A percentile compares a stretch with the other conserved stretches of the same genome.
These are phyloP conservation scores for Quercus dentata DNA, from an alignment of 306 rosid genomes.

Conservation along the genomic window DNA sequence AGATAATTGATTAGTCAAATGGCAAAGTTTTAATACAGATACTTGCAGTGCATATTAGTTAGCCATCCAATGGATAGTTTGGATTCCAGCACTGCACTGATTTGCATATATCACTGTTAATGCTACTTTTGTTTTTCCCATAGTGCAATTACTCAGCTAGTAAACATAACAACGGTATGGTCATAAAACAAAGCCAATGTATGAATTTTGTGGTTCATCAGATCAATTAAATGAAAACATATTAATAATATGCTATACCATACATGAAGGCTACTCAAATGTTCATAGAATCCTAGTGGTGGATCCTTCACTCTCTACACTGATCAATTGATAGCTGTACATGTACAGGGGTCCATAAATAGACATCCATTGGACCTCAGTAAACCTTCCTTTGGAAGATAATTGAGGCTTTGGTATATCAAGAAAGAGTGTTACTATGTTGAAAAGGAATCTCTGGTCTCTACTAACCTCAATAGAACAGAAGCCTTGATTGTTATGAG, in stretches of 20 bases:
- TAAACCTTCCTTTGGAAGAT: not conserved
- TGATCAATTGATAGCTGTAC: not conserved
- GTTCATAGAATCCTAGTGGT: not conserved
- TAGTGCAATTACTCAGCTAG: not conserved
- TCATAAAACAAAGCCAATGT: not conserved
- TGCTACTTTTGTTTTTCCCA: too few relatives aligned
- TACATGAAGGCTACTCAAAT: not conserved
- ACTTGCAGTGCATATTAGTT: too few relatives aligned
- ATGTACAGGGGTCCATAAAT: not conserved
- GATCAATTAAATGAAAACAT: not conserved
- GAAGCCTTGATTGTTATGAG: not conserved
- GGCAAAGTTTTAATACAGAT: too few relatives aligned
- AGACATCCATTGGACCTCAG: not conserved
- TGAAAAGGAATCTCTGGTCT: too few relatives aligned
- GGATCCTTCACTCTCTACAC: not conserved
- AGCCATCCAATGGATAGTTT: too few relatives aligned
- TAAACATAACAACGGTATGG: not conserved
- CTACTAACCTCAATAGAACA: not conserved
- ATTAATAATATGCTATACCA: not conserved
- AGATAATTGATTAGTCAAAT: too few relatives aligned
- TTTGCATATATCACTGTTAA: too few relatives aligned
- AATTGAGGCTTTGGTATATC: not conserved
- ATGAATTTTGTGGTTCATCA: not conserved
- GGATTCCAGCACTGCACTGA: too few relatives aligned
- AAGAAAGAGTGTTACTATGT: not conserved